Percentiles rank a stretch among this genome's conserved stretches.
Conservation (phyloP, 2,329 filamentous ascomycete species). For the Claviceps arundinis region DNA sequence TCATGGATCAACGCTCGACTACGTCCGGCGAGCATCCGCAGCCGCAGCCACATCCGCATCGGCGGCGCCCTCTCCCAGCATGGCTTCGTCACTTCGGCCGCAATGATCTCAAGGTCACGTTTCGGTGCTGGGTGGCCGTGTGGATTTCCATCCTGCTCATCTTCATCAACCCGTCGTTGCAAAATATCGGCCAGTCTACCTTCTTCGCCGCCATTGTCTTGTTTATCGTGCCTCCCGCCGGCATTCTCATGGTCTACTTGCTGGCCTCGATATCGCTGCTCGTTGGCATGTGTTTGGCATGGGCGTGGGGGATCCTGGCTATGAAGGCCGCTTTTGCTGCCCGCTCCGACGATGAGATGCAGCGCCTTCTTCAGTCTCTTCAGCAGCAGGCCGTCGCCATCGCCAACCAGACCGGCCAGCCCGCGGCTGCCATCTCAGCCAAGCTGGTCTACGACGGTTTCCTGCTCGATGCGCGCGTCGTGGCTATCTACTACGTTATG, state of each 20-base stretch:
- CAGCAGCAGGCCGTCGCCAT: conserved; percentile 21
- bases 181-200: conserved; percentile 27
- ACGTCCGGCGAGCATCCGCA: no score
- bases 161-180: conserved; percentile 30
- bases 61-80: conserved; percentile 10
- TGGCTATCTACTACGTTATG: conserved; percentile 23
- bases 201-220: conserved; percentile 30
- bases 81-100: conserved; percentile 33
- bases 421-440: conserved; percentile 16
- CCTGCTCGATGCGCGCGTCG: conserved; percentile 33
- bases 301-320: conserved; percentile 34
- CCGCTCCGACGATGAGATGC: conserved; percentile 24
- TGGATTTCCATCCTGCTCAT: conserved; percentile 33
- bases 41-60: background rate
- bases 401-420: conserved; percentile 15
- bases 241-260: conserved; percentile 32
- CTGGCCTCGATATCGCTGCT: conserved; percentile 28
- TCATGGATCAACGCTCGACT: no score
- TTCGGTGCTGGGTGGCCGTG: conserved; percentile 31
- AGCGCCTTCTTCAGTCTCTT: conserved; percentile 20
- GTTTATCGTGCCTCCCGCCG: conserved; percentile 30
- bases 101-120: conserved; percentile 30
- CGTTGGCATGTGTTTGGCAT: conserved; percentile 31
- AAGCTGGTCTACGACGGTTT: conserved; percentile 28
- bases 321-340: conserved; percentile 34